A percentile compares a stretch with the other conserved stretches of the same genome.
Evolutionary conservation across 1,284 basidiomycete species (phyloP).

Genomic region (Cerioporus squamosus): DNA sequence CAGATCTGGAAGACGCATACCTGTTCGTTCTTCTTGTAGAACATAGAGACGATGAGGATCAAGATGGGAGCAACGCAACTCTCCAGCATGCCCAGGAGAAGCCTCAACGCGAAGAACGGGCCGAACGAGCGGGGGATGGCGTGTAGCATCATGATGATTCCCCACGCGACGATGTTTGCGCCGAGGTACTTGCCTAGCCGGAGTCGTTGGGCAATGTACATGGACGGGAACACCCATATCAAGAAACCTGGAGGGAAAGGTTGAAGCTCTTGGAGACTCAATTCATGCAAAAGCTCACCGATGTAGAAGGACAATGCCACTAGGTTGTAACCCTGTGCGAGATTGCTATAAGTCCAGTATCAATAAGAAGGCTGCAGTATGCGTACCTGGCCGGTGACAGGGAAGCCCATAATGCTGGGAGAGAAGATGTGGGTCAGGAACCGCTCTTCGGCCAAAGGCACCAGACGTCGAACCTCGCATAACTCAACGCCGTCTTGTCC

Average conservation of each 20-base stretch:
- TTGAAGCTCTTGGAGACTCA: background rate
- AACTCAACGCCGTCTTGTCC: constrained; percentile 71
- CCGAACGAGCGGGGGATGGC: constrained; percentile 60
- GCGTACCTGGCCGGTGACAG: constrained; percentile 61
- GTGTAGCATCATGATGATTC: constrained; percentile 64
- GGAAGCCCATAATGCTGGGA: constrained; percentile 66
- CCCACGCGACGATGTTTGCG: constrained; percentile 66
- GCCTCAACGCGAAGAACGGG: constrained; percentile 64
- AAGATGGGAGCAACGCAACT: constrained; percentile 67
- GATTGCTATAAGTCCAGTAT: background rate
- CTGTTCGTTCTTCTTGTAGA: constrained; percentile 75
- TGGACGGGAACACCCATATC: constrained; percentile 69
- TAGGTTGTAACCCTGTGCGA: constrained; percentile 59
- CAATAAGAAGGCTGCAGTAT: background rate
- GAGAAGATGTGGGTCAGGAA: background rate
- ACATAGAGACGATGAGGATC: constrained; percentile 69
- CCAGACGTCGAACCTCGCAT: constrained; percentile 52
- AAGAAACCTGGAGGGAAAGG: constrained; percentile 49
- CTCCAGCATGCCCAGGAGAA: constrained; percentile 70
- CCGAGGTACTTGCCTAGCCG: constrained; percentile 68
- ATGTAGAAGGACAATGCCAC: constrained; percentile 71
- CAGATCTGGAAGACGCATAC: constrained; percentile 28
- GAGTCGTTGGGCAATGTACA: constrained; percentile 66
- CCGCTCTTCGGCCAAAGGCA: background rate
- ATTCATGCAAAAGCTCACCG: constrained; percentile 37